Evolutionary conservation across 768 basidiomycete genomes (phyloP), one percentile per base, ranked within the genome.

Genomic region (Ephemerocybe angulata): DNA sequence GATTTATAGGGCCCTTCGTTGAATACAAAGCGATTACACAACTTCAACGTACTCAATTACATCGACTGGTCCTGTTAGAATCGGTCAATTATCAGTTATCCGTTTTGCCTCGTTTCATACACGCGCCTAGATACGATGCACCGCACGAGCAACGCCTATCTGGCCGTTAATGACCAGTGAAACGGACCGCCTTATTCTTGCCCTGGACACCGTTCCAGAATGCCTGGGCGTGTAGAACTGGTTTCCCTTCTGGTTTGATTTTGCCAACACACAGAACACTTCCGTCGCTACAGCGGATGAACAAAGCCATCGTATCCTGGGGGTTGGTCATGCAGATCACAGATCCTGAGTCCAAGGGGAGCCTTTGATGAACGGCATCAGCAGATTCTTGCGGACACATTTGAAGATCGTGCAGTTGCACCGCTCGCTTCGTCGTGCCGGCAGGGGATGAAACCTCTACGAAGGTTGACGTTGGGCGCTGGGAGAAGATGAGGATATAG

Each of bases 161-260:
- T 29, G 48, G 27, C 4, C 30, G 27, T 19, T 33, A 27, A 35
- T 21, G 7, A 3, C 48, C 48, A 30, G 35, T 22, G 31, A 55
- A 49, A 17, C 28, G 30, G 37, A 50, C 30, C 65, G 52, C 33
- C n/a, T 24, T 58, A 4, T 30, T 31, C 42, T 56, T 53, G 13
- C 68, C 65, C 54, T 72, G 72, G 27, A 69, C 70, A 2, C 91
- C 90, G 65, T 89, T 90, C 88, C 88, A 92, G 85, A 88, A 93
- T 49, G 86, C 85, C 56, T 72, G 78, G 2, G 84, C 85, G 13
- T 63, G 64, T 56, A 90, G 58, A 60, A 80, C 66, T 24, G 74
- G 69, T 59, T 80, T 79, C 52, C 82, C 82, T 58, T 86, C 83
- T 56, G 83, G 81, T 62, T 87, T 84, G 17, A 93, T 70, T 57